Base-by-base conservation (phyloP, 2,329 filamentous ascomycete genomes). In the Ilyonectria robusta region DNA sequence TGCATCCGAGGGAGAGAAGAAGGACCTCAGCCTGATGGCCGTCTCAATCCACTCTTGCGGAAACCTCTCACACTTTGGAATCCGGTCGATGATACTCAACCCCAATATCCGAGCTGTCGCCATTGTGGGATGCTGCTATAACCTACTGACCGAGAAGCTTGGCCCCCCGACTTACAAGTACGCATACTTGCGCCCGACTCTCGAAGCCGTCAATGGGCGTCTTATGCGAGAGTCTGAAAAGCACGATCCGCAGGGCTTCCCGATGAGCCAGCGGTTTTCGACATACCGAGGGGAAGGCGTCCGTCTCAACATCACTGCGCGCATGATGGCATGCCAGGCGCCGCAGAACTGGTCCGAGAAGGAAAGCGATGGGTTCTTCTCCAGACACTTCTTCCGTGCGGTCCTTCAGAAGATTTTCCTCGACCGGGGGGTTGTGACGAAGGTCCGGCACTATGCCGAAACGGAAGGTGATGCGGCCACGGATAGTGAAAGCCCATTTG, bases 51-150 rank as follows among this genome's bases (percentile, higher is more conserved):
- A 99, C 80, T 98, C 95, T 0, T 99, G 96, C 78, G 96, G 96
- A 31, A 98, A 99, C 73, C 89, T 99, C n/a, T 93, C 97, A 1
- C 96, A 99, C 80, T 95, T 97, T 78, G 96, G 93, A 10, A 91
- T 99, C 64, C 91, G 94, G 15, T 97, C 95, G 1, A 87, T 99
- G 21, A 82, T 95, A 2, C 83, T 97, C 64, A 98, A 98, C 77
- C 92, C 93, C 0, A 88, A 91, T 5, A 95, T 98, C 62, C 89
- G 90, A 35, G 94, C 94, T n/a, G 92, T 98, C 23, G 95, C 95
- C 65, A 95, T 99, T 78, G 94, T 99, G 67, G 96, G 96, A 53
- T 99, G 96, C 84, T 99, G 96, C 85, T 98, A 99, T 86, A 99
- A 99, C 76, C 89, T 98, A 6, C 84, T 98, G 73, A 98, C 95